Conservation (phyloP, 306 rosid genomes). For the Hylodesmum podocarpum region DNA sequence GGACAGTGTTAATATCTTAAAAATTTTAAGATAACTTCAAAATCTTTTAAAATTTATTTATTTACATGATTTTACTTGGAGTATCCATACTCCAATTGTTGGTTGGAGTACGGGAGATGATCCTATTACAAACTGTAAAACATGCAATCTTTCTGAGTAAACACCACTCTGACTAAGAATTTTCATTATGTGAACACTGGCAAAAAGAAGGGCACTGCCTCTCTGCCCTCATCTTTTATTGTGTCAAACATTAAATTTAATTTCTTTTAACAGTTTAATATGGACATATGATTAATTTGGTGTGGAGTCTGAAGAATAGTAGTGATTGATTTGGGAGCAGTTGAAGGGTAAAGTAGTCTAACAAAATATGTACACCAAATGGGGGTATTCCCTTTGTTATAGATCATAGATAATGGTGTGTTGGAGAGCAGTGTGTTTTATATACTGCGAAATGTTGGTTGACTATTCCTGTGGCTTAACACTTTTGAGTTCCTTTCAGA, state of each 20-base stretch:
- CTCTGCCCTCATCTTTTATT: neutral
- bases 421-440: neutral
- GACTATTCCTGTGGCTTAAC: slow-evolving; percentile 28
- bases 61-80: neutral
- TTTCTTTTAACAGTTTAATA: neutral
- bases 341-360: neutral
- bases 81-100: neutral
- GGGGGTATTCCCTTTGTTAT: neutral
- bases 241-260: neutral
- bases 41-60: neutral
- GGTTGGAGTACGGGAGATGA: neutral
- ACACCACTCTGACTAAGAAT: neutral
- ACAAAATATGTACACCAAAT: neutral
- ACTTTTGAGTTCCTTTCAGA: slow-evolving; percentile 51
- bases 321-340: neutral
- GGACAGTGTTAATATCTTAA: neutral
- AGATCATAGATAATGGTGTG: neutral
- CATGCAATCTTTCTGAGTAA: neutral
- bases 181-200: neutral
- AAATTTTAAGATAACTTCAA: too few species aligned
- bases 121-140: neutral
- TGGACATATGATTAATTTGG: neutral
- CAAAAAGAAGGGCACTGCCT: neutral
- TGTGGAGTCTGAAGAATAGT: neutral
- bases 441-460: slow-evolving; percentile 6